Conservation (phyloP, 768 basidiomycete genomes). For the Podaxis rugospora region DNA sequence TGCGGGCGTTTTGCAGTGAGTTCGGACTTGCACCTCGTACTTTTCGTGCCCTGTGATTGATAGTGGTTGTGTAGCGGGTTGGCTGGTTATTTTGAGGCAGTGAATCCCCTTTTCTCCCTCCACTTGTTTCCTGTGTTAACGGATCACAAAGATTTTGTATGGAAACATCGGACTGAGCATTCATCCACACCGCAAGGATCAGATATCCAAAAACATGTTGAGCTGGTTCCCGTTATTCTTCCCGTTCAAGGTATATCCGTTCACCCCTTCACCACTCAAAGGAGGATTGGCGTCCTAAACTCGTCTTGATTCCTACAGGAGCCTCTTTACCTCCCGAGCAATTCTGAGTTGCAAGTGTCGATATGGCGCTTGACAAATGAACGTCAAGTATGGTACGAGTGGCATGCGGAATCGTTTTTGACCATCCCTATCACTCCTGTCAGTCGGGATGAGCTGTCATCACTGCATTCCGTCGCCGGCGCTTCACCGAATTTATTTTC, state of each 20-base stretch:
- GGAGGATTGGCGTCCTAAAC: constrained; percentile 5
- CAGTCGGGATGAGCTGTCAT: constrained; percentile 24
- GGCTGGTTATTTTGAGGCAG: constrained; percentile 96
- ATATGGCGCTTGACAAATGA: constrained; percentile 93
- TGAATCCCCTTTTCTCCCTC: constrained; percentile 14
- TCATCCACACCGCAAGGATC: constrained; percentile 84
- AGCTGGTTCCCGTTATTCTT: constrained; percentile 99
- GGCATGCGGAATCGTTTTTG: constrained; percentile 93
- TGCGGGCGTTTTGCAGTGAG: constrained; percentile 82
- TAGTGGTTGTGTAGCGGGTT: constrained; percentile 49
- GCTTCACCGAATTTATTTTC: constrained; percentile 16
- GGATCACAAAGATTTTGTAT: constrained; percentile 57
- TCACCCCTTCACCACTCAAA: background rate
- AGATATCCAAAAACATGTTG: constrained; percentile 92
- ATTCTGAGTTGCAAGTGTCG: constrained; percentile 88
- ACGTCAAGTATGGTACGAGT: constrained; percentile 96
- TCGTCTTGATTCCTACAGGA: constrained; percentile 45
- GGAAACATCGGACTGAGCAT: constrained; percentile 89
- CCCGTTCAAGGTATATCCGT: constrained; percentile 70
- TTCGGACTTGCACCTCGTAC: background rate
- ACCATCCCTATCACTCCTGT: constrained; percentile 43
- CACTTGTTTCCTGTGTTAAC: constrained; percentile 1
- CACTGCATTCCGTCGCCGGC: constrained; percentile 12
- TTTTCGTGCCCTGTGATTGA: background rate
- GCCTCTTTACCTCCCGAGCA: constrained; percentile 88